Conservation (phyloP, 352 stramenopile species). For the Globisporangium ultimum region DNA sequence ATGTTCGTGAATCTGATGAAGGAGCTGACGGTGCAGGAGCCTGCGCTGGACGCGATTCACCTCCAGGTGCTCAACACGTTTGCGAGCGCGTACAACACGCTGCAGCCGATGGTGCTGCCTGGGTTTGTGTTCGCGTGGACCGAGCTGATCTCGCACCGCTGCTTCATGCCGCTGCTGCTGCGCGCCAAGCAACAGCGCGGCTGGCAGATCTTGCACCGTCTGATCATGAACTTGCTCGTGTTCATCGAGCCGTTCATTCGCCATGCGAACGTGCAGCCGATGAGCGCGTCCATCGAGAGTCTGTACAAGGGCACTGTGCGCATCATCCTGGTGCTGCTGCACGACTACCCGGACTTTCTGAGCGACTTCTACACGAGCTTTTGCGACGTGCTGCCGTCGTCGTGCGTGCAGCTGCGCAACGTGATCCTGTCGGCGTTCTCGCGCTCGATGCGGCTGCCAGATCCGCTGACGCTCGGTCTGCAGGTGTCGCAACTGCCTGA, state of each 20-base stretch:
- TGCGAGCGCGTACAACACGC: conserved; percentile 94
- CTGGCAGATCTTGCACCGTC: conserved; percentile 96
- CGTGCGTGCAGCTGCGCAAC: conserved; percentile 98
- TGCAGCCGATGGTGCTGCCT: conserved; percentile 94
- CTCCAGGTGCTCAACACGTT: conserved; percentile 96
- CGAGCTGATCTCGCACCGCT: conserved; percentile 97
- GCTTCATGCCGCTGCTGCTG: conserved; percentile 98
- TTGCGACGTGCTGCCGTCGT: conserved; percentile 96
- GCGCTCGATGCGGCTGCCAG: conserved; percentile 95
- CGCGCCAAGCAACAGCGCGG: conserved; percentile 92
- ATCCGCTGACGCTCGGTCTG: conserved; percentile 97
- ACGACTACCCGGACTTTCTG: conserved; percentile 99
- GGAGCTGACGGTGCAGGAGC: conserved; percentile 95
- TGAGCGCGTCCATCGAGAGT: conserved; percentile 90
- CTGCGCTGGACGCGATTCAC: conserved; percentile 92
- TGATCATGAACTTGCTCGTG: conserved; percentile 97
- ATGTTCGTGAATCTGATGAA: conserved; percentile 98
- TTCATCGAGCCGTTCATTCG: conserved; percentile 97
- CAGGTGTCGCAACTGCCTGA: conserved; percentile 97
- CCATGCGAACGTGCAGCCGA: conserved; percentile 73
- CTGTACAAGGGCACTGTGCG: conserved; percentile 98
- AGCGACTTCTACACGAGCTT: conserved; percentile 98
- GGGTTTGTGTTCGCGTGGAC: conserved; percentile 99
- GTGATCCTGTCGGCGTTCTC: conserved; percentile 98
- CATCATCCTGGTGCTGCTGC: conserved; percentile 97